phyloP scores from a whole-genome alignment of 371 early-diverging fungal species.

The Batkoa obscura region DNA sequence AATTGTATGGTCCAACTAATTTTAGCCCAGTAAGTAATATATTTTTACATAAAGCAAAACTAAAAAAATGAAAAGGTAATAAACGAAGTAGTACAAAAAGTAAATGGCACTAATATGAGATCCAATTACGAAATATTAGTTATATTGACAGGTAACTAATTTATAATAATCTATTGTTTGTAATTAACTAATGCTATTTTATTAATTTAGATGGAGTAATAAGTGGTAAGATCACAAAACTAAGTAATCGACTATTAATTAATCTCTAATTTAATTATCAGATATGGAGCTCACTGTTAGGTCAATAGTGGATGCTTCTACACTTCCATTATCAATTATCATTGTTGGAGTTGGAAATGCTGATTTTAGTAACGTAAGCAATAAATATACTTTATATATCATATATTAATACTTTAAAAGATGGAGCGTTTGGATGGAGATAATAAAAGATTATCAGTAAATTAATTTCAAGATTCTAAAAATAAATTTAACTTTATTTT shows the following conservation, averaged over 20 bases:
- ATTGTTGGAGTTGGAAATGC: conserved; percentile 36
- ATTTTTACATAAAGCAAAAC: no score
- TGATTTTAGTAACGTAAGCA: conserved; percentile 14
- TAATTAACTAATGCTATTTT: neutral
- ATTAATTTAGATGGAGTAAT: conserved; percentile 16
- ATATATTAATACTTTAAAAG: conserved; percentile 3
- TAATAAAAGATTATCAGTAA: conserved; percentile 11
- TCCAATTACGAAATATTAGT: conserved; percentile 11
- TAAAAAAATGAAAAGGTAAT: conserved; percentile 3
- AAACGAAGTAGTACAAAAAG: neutral
- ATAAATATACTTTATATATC: neutral
- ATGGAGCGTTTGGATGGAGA: conserved; percentile 27
- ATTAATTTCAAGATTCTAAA: neutral
- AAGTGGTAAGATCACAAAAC: conserved; percentile 22
- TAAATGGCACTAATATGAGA: neutral
- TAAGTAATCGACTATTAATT: no score
- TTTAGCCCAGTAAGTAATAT: conserved; percentile 20
- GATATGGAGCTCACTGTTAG: conserved; percentile 21
- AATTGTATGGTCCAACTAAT: conserved; percentile 30
- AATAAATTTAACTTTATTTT: conserved; percentile 7
- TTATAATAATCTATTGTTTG: conserved; percentile 4
- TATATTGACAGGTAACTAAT: conserved; percentile 14
- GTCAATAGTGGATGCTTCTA: conserved; percentile 22
- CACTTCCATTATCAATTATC: conserved; percentile 25
- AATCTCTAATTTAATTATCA: conserved; percentile 7